Evolutionary conservation across 1,139 yeast genomes (phyloP), one percentile per base, ranked within the genome.

Genomic region (Nadsonia commutata): DNA sequence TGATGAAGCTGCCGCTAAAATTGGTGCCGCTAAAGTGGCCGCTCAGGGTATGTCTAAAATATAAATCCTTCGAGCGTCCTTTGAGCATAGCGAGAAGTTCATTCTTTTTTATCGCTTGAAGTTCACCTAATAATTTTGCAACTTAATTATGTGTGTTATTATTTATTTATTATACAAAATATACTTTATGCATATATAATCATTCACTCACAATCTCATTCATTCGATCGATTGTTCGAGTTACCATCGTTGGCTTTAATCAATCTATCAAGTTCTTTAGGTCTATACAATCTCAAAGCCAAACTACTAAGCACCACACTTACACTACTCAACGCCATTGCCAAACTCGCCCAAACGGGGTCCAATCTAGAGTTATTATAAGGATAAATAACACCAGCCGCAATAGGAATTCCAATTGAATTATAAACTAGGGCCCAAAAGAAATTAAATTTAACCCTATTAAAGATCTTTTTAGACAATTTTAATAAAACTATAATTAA

Each of bases 1-100:
- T 71, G 97, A 88, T 72, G 96, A 96, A 58, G 96, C 85, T 72
- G 97, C 96, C 62, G 97, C 97, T 63, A 95, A 86, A 53, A 96
- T 95, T 48, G 97, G 97, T 74, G 97, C 96, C 53, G 96, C 96
- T 60, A 95, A 95, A 49, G 97, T 88, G 57, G 96, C 96, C 58
- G 85, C 85, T 61, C 97, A 88, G 74, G 97, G 97, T 67, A 68
- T 64, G 57, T 71, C 72, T 71, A 18, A 22, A n/a, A 18, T 13
- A 18, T 13, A n/a, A 11, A n/a, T 23, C 21, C 8, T 23, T n/a
- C 33, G 33, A 13, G 33, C 33, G 13, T 27, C n/a, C n/a, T n/a
- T n/a, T n/a, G n/a, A n/a, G n/a, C n/a, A n/a, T n/a, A n/a, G n/a
- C n/a, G n/a, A n/a, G n/a, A n/a, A n/a, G n/a, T n/a, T n/a, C n/a